Evolutionary conservation across 2,329 filamentous ascomycete species (phyloP).

Genomic region (Leptographium radiaticola): DNA sequence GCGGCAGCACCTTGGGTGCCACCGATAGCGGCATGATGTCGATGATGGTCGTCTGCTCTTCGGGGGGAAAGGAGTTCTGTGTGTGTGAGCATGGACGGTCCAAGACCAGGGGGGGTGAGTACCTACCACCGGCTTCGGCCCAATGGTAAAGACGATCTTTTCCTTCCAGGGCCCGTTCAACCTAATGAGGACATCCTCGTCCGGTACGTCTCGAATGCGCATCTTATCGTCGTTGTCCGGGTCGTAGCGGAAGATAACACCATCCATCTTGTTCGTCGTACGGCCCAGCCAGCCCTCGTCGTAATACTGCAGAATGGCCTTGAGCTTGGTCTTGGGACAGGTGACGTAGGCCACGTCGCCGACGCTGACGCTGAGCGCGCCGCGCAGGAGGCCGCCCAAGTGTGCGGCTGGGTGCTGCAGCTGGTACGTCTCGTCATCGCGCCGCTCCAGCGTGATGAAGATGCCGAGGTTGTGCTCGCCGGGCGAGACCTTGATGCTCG

Average conservation of each 20-base stretch:
- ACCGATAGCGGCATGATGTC: constrained; percentile 77
- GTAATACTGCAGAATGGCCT: constrained; percentile 82
- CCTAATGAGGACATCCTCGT: constrained; percentile 68
- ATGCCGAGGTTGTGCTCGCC: constrained; percentile 93
- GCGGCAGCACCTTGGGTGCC: constrained; percentile 66
- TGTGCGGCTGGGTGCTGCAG: constrained; percentile 91
- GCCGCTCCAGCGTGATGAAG: constrained; percentile 72
- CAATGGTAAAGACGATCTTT: constrained; percentile 48
- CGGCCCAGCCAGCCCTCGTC: constrained; percentile 93
- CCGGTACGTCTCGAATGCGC: constrained; percentile 73
- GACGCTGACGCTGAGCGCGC: constrained; percentile 79
- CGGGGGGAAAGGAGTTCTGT: constrained; percentile 32
- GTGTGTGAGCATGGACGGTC: not conserved
- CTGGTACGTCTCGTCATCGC: constrained; percentile 83
- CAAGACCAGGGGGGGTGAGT: not conserved
- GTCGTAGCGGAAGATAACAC: constrained; percentile 82
- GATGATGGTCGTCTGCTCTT: constrained; percentile 63
- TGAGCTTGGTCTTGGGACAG: constrained; percentile 80
- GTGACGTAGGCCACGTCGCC: constrained; percentile 80
- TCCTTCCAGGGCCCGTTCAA: constrained; percentile 81
- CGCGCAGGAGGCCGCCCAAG: constrained; percentile 74
- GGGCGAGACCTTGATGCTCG: constrained; percentile 79
- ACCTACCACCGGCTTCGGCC: constrained; percentile 49
- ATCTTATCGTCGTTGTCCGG: constrained; percentile 71
- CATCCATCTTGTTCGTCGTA: constrained; percentile 81